Base-by-base conservation (phyloP, 805 yeast genomes). In the Starmerella stigmatis region DNA sequence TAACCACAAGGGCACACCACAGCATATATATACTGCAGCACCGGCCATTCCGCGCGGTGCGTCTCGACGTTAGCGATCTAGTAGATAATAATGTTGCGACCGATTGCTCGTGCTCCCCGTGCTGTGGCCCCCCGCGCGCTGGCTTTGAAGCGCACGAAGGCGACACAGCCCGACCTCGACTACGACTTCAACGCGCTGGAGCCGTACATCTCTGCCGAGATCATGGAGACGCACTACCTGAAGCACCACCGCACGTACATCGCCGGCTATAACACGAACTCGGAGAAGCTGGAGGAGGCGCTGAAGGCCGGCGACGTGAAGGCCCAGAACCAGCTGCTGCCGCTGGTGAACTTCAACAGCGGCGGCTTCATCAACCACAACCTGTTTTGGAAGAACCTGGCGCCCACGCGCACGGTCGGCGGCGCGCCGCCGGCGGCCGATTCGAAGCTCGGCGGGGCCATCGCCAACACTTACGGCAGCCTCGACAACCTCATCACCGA, bases 201-300 rank as follows among this genome's bases (percentile, higher is more conserved):
- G 70, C 95, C 96, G 47, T 74, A 66, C 67, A 83, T 86, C 57
- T 77, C 92, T 32, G 94, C 86, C 36, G 77, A 83, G 62, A 86
- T 86, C 68, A 86, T 84, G 66, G 92, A 82, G 64, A 55, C 61
- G 43, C 96, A 86, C 69, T 82, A 86, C 74, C 73, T 78, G 54
- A 86, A 86, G 72, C 96, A 86, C 67, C 95, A 86, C 64, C 92
- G 84, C 67, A 83, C 95, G 27, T 86, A 86, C 60, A 94, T 85
- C 55, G 81, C 74, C 61, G 88, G 92, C 39, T 83, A 76, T 70
- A 86, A 86, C 69, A 65, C 78, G 21, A 86, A 92, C 20, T 63
- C 74, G 54, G 94, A 82, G 64, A 79, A 84, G 66, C 70, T 77
- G 43, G 73, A 74, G 11, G 82, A 75, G 56, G 86, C 94, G 39